phyloP scores from a whole-genome alignment of 345 rosid species.

The Heritiera fomes region DNA sequence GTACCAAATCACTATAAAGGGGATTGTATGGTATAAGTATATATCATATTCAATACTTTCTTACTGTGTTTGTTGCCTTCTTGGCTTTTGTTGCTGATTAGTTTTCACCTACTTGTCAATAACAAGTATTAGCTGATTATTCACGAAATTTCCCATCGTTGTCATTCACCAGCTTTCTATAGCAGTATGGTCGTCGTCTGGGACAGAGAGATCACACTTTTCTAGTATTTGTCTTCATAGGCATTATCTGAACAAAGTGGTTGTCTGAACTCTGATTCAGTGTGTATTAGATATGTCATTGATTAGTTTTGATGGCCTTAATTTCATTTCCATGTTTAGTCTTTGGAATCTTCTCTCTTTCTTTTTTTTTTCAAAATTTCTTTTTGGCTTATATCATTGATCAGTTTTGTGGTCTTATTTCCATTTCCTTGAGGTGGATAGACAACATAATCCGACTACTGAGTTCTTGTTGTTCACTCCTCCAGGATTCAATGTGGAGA shows the following conservation, averaged over 20 bases:
- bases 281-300: not conserved
- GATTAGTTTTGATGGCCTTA: too few species aligned
- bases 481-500: constrained; percentile 98
- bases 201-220: not conserved
- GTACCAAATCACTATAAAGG: not conserved
- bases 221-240: not conserved
- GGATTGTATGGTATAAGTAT: not conserved
- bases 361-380: not conserved
- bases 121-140: not conserved
- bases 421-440: constrained; percentile 2
- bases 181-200: not conserved
- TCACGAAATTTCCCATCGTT: not conserved
- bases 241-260: not conserved
- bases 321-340: not conserved
- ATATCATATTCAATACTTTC: not conserved
- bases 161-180: not conserved
- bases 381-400: too few species aligned
- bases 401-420: too few species aligned
- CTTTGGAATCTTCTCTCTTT: not conserved
- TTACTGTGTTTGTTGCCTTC: not conserved
- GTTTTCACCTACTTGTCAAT: not conserved
- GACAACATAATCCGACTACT: not conserved
- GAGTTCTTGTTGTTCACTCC: constrained; percentile 17
- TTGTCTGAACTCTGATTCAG: not conserved
- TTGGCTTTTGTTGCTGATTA: not conserved